Base-by-base conservation (phyloP, 2,329 filamentous ascomycete genomes). In the Piedraia hortae region DNA sequence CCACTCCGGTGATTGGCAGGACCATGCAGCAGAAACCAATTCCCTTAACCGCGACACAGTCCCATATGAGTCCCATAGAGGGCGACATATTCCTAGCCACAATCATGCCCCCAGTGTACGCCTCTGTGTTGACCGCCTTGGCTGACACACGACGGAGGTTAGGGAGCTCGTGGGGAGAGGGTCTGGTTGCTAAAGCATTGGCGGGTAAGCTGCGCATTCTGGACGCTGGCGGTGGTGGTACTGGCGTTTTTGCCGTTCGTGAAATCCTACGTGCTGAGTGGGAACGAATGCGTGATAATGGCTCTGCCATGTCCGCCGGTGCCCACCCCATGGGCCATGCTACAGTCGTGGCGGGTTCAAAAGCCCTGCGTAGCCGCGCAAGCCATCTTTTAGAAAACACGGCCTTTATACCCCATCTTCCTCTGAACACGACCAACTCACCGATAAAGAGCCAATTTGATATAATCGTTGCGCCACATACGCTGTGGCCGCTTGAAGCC, bases 381-480 rank as follows among this genome's bases (percentile, higher is more conserved):
- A 75, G 77, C 31, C 54, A 53, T 10, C 60, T 93, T 30, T 51
- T 97, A 7, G 59, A 88, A 16, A 70, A 91, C 41, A 93, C 85
- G 0, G 88, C 73, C 0, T 91, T 97, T 39, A 55, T 97, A 5
- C 80, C 82, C 5, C 66, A 80, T 3, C 50, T 93, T n/a, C 85
- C 85, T 0, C 25, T 26, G 6, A 29, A 32, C 6, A 24, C 25
- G 23, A 26, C 34, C 18, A n/a, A n/a, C n/a, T n/a, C n/a, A n/a
- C n/a, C n/a, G n/a, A n/a, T n/a, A n/a, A 34, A 31, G 34, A 50
- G 35, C 28, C 91, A 93, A 46, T 59, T 63, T 42, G 85, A 97
- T 38, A 47, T 97, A 4, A 75, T 97, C 33, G 68, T 97, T 31
- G 80, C 78, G 1, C 74, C 78, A 2, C 77, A 97, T 39, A 59